These are phyloP conservation scores for Rhizopus delemar DNA, from an alignment of 371 early-diverging fungal genomes.

Conservation along the genomic window DNA sequence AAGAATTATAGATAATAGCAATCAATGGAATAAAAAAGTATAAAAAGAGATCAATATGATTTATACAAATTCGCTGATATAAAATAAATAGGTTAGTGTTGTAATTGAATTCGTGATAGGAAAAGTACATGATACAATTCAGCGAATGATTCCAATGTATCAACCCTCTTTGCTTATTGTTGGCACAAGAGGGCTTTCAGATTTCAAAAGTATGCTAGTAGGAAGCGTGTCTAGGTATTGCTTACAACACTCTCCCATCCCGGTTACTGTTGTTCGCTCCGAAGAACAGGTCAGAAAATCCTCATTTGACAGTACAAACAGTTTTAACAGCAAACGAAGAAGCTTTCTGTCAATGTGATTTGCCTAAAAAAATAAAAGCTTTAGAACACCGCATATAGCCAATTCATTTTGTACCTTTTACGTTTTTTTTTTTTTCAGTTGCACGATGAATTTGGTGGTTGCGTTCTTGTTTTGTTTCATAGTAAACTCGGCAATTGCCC, in stretches of 20 bases:
- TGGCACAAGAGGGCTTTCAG: slow-evolving; percentile 59
- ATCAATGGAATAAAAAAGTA: neutral
- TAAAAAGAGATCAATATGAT: too few relatives aligned
- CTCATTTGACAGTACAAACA: slow-evolving; percentile 35
- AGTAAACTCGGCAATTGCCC: neutral
- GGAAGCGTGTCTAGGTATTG: slow-evolving; percentile 63
- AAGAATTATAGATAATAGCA: slow-evolving; percentile 38
- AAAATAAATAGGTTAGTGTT: slow-evolving; percentile 46
- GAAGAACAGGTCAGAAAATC: slow-evolving; percentile 48
- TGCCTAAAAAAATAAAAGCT: too few relatives aligned
- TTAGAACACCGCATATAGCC: too few relatives aligned
- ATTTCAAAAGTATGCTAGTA: slow-evolving; percentile 59
- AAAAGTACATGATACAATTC: slow-evolving; percentile 65
- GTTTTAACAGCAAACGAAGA: slow-evolving; percentile 25
- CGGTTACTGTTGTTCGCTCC: slow-evolving; percentile 62
- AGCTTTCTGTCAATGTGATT: neutral
- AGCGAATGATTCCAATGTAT: slow-evolving; percentile 61
- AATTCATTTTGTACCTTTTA: too few relatives aligned
- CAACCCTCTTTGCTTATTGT: slow-evolving; percentile 63
- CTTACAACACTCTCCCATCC: slow-evolving; percentile 59
- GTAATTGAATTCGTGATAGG: slow-evolving; percentile 64
- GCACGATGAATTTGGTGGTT: neutral
- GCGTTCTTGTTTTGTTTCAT: neutral
- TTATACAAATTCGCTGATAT: neutral
- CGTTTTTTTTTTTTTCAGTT: too few relatives aligned